Evolutionary conservation across 1,139 yeast species (phyloP).

Genomic region (Lodderomyces jiufengensis): DNA sequence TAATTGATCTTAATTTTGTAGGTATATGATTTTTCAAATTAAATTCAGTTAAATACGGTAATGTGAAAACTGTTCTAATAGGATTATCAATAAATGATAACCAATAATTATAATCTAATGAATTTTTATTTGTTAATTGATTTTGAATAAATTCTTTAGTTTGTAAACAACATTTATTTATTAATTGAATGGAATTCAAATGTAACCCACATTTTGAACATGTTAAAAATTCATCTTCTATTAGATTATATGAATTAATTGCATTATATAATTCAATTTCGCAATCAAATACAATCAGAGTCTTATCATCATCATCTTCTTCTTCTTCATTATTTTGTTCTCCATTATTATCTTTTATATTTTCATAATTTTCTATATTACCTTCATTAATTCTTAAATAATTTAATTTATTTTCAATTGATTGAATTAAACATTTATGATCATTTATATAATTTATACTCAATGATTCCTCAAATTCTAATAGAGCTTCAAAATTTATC

Average conservation of each 20-base stretch:
- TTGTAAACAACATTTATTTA: constrained; percentile 14
- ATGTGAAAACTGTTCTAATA: constrained; percentile 41
- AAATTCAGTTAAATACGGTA: constrained; percentile 47
- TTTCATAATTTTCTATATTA: background rate
- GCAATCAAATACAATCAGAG: no score
- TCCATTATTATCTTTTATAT: background rate
- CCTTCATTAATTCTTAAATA: constrained; percentile 10
- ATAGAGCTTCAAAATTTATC: constrained; percentile 33
- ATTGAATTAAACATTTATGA: constrained; percentile 22
- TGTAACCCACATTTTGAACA: constrained; percentile 22
- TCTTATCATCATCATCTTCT: constrained; percentile 4
- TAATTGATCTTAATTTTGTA: constrained; percentile 30
- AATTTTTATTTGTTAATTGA: background rate
- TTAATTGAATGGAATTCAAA: constrained; percentile 9
- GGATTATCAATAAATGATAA: constrained; percentile 43
- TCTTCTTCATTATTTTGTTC: constrained; percentile 5
- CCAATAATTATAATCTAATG: constrained; percentile 29
- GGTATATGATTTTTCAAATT: constrained; percentile 42
- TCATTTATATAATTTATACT: constrained; percentile 16
- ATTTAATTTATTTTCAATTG: constrained; percentile 33
- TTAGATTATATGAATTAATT: constrained; percentile 21
- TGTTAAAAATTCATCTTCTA: constrained; percentile 34
- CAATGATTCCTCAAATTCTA: constrained; percentile 44
- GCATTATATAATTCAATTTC: background rate
- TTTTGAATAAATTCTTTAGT: constrained; percentile 4